phyloP scores from a whole-genome alignment of 2,329 filamentous ascomycete genomes.

The Arthrobotrys entomopaga region DNA sequence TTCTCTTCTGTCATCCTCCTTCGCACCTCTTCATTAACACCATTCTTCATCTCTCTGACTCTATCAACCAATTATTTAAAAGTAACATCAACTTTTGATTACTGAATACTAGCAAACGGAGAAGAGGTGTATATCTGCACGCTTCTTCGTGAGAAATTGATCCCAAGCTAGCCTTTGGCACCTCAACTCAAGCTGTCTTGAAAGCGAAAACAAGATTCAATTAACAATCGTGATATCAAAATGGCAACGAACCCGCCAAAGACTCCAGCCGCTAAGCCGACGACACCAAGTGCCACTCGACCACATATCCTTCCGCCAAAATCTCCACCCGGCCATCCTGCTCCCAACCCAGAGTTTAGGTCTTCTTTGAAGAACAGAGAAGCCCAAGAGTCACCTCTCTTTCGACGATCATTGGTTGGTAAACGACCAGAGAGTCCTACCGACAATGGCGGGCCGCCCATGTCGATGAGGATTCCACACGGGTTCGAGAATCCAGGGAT shows the following conservation, averaged over 20 bases:
- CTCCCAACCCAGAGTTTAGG: neutral
- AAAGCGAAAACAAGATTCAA: no score
- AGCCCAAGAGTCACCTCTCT: slow-evolving; percentile 35
- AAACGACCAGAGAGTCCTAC: slow-evolving; percentile 29
- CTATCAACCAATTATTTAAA: no score
- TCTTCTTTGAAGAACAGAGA: slow-evolving; percentile 7
- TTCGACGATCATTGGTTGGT: slow-evolving; percentile 39
- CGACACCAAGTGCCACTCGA: slow-evolving; percentile 9
- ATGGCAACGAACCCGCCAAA: neutral
- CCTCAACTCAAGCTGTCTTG: no score
- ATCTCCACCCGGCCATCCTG: slow-evolving; percentile 27
- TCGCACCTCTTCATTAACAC: no score
- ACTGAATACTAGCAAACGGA: no score
- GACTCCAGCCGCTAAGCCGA: neutral
- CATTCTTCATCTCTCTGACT: no score
- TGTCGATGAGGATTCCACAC: slow-evolving; percentile 42
- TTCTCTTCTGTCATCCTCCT: no score
- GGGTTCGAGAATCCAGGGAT: slow-evolving; percentile 41
- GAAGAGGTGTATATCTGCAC: no score
- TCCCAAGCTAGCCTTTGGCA: no score
- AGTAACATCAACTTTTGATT: no score
- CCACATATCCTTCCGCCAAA: slow-evolving; percentile 5
- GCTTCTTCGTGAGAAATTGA: no score
- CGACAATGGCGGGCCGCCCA: slow-evolving; percentile 12
- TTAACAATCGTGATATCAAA: no score